Evolutionary conservation across 495 filamentous ascomycete species (phyloP).

Genomic region (Podospora pseudoanserina): DNA sequence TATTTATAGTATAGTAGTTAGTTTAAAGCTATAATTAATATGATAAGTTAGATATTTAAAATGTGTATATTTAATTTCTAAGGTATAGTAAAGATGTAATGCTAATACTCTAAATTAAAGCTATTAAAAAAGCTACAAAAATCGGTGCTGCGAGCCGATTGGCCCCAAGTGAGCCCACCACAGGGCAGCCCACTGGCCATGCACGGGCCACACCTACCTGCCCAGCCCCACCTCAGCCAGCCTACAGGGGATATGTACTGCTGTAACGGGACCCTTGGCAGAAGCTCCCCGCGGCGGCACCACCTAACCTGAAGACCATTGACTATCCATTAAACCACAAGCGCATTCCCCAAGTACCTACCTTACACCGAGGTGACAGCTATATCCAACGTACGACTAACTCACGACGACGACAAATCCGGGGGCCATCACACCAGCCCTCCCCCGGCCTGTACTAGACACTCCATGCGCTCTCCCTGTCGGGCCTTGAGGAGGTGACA

Average conservation of each 20-base stretch:
- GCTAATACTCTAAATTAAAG: too few species aligned
- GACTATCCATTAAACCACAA: background rate
- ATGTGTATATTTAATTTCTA: too few species aligned
- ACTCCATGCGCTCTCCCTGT: constrained; percentile 16
- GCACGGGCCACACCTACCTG: background rate
- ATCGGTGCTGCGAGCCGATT: too few species aligned
- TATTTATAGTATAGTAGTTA: too few species aligned
- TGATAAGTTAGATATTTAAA: too few species aligned
- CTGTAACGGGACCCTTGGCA: background rate
- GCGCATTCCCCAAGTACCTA: background rate
- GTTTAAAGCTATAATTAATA: too few species aligned
- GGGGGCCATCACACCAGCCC: background rate
- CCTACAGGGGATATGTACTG: background rate
- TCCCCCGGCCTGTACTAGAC: background rate
- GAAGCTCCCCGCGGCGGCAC: constrained; percentile 4
- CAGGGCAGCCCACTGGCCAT: background rate
- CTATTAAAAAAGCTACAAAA: too few species aligned
- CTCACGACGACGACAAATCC: background rate
- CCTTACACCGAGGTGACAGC: background rate
- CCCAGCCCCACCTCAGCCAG: background rate
- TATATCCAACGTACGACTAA: background rate
- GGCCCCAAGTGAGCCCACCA: too few species aligned
- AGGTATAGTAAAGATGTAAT: too few species aligned
- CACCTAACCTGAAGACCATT: background rate
- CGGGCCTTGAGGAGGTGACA: constrained; percentile 21